phyloP scores from a whole-genome alignment of 768 basidiomycete genomes.

The Mycena maculata region DNA sequence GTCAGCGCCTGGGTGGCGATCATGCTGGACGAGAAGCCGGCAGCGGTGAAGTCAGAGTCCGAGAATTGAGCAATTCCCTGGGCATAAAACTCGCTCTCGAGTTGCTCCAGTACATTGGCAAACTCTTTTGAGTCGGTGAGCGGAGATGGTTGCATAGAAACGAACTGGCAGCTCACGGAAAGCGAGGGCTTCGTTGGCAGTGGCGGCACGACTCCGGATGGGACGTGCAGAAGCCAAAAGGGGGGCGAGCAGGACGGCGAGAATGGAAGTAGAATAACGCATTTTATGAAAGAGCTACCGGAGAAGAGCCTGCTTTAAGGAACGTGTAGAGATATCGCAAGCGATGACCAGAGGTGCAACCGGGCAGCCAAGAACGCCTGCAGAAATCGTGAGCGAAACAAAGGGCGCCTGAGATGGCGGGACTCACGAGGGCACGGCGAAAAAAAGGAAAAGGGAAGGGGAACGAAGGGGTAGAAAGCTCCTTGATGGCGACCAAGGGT shows the following conservation, averaged over 20 bases:
- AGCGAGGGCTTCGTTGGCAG: conserved; percentile 62
- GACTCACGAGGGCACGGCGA: conserved; percentile 23
- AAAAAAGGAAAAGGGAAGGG: conserved; percentile 43
- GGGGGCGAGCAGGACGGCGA: conserved; percentile 54
- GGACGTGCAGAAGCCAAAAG: conserved; percentile 64
- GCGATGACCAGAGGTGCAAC: conserved; percentile 60
- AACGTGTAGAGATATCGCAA: conserved; percentile 37
- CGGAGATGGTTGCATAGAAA: neutral
- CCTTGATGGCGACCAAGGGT: conserved; percentile 47
- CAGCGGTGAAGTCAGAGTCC: conserved; percentile 67
- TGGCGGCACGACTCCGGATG: conserved; percentile 51
- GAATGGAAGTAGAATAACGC: conserved; percentile 58
- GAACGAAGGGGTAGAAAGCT: conserved; percentile 41
- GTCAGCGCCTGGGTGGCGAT: conserved; percentile 72
- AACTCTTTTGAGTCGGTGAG: conserved; percentile 63
- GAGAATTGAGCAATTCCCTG: conserved; percentile 76
- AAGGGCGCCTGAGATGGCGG: neutral
- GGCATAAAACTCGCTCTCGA: conserved; percentile 77
- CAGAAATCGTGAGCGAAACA: neutral
- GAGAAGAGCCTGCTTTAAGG: conserved; percentile 47
- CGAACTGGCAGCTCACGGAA: conserved; percentile 60
- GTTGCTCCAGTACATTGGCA: conserved; percentile 78
- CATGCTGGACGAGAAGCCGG: conserved; percentile 69
- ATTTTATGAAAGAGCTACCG: conserved; percentile 54
- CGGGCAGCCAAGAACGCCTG: conserved; percentile 73